A percentile compares a stretch with the other conserved stretches of the same genome.
These are phyloP conservation scores for Termitomyces sp. DNA, from an alignment of 768 basidiomycete species.

Conservation along the genomic window DNA sequence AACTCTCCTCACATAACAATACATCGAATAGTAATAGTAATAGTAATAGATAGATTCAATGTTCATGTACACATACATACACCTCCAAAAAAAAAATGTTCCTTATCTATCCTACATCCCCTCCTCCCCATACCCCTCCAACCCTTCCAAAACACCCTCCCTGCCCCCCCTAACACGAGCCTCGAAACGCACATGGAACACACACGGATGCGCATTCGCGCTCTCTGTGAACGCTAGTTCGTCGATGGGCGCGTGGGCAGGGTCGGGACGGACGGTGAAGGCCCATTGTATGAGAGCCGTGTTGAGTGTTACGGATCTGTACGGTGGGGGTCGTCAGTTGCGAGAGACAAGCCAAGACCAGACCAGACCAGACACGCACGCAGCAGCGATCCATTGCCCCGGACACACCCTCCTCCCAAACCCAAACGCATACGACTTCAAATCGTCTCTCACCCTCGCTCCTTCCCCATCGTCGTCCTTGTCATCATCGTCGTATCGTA, in stretches of 20 bases:
- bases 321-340: neutral
- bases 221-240: conserved; percentile 58
- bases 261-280: conserved; percentile 52
- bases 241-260: conserved; percentile 53
- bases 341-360: too few species aligned
- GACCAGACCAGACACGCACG: conserved; percentile 21
- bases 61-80: too few species aligned
- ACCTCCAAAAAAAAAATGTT: too few species aligned
- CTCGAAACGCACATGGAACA: conserved; percentile 55
- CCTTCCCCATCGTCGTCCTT: too few species aligned
- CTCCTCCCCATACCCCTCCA: conserved; percentile 34
- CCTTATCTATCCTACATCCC: neutral
- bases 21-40: too few species aligned
- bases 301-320: conserved; percentile 64
- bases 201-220: conserved; percentile 60
- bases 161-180: conserved; percentile 34
- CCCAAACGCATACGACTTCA: conserved; percentile 52
- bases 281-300: conserved; percentile 64
- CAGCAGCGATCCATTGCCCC: conserved; percentile 55
- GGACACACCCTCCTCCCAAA: conserved; percentile 66
- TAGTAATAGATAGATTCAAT: too few species aligned
- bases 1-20: too few species aligned
- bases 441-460: conserved; percentile 50
- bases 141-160: conserved; percentile 32
- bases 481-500: conserved; percentile 36